These are phyloP conservation scores for Ceraceosorus bombacis DNA, from an alignment of 1,284 basidiomycete species.

Conservation along the genomic window DNA sequence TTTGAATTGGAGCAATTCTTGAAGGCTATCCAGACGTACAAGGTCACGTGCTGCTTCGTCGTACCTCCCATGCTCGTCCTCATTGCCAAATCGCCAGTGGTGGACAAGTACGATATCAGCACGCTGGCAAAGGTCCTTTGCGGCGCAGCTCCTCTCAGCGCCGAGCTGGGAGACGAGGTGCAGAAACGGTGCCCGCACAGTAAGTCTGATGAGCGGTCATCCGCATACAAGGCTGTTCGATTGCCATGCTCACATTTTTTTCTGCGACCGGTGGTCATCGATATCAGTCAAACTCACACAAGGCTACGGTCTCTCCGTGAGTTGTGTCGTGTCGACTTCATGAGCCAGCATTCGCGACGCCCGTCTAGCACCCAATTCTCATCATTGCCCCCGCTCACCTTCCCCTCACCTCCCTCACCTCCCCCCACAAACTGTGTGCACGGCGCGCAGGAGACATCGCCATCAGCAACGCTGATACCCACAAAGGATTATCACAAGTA, in stretches of 20 bases:
- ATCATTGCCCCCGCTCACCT: too few relatives aligned
- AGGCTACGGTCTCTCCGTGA: conserved; percentile 69
- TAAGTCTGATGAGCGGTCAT: conserved; percentile 1
- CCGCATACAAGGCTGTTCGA: too few relatives aligned
- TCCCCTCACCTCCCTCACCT: too few relatives aligned
- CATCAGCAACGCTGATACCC: background rate
- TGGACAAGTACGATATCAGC: conserved; percentile 64
- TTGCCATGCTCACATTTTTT: too few relatives aligned
- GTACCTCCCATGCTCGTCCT: conserved; percentile 78
- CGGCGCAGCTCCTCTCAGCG: conserved; percentile 74
- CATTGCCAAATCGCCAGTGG: conserved; percentile 66
- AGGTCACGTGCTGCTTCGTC: conserved; percentile 59
- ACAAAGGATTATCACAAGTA: conserved; percentile 4
- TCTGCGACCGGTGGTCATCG: too few relatives aligned
- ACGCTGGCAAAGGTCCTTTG: conserved; percentile 60
- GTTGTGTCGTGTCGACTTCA: conserved; percentile 43
- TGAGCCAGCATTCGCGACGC: too few relatives aligned
- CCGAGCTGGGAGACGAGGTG: conserved; percentile 58
- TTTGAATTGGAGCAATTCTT: conserved; percentile 71
- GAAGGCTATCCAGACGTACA: conserved; percentile 60
- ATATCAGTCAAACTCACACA: conserved; percentile 40
- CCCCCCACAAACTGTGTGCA: too few relatives aligned
- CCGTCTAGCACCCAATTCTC: too few relatives aligned
- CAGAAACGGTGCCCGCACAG: conserved; percentile 51
- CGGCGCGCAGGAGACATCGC: background rate